These are phyloP conservation scores for Oropetium thomaeum DNA, from an alignment of 176 grass and related monocot genomes.

Conservation along the genomic window DNA sequence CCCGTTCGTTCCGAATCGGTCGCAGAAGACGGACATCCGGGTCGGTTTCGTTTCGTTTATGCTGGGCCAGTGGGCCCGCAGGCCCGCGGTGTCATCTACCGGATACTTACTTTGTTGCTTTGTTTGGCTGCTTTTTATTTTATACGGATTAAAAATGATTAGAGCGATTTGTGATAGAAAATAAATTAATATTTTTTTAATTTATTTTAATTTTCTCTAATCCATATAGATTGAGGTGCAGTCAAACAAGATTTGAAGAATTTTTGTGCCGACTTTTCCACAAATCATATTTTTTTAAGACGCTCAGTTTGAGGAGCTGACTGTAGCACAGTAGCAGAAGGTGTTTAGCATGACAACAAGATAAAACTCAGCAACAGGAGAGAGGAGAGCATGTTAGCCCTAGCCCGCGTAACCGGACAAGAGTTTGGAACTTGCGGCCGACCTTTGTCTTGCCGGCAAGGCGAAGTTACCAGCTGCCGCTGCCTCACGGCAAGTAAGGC, in stretches of 20 bases:
- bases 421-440: not conserved
- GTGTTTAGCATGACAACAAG: not conserved
- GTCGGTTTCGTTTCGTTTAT: not conserved
- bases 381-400: not conserved
- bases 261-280: not conserved
- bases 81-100: not conserved
- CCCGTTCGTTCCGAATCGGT: not conserved
- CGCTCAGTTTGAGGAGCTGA: too few relatives aligned
- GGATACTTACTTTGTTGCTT: too few relatives aligned
- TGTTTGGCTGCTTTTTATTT: too few relatives aligned
- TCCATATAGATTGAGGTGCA: too few relatives aligned
- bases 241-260: not conserved
- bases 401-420: not conserved
- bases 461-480: conserved; percentile 4
- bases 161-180: too few relatives aligned
- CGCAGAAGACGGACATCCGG: too few relatives aligned
- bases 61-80: not conserved
- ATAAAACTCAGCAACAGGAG: not conserved
- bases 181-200: too few relatives aligned
- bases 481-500: conserved; percentile 40
- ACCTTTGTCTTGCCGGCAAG: conserved; percentile 22
- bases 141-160: too few relatives aligned
- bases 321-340: too few relatives aligned
- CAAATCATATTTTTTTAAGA: not conserved
- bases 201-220: too few relatives aligned